Base-by-base conservation (phyloP, 441 rosid genomes). In the Eutrema salsugineum region DNA sequence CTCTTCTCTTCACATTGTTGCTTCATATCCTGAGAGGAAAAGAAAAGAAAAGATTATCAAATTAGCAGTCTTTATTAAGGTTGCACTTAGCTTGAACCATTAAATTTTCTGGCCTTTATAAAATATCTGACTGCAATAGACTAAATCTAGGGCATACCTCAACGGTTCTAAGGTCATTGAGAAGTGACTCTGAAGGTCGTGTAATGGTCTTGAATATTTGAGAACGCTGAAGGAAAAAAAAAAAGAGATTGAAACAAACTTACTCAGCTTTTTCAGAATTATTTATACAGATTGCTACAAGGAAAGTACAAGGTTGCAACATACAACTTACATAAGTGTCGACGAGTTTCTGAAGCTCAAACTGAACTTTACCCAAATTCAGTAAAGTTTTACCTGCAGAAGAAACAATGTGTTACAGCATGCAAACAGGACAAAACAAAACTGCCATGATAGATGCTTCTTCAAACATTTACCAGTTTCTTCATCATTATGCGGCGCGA, bases 1-100 rank as follows among this genome's bases (percentile, higher is more conserved):
- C 97, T 95, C 83, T 95, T 95, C 70, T 88, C 98, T 68, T 95
- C 97, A 47, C 99, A 93, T 54, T 93, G 99, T 70, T 86, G 88
- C 84, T 93, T 95, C 99, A 95, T 95, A 77, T 95, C 98, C 99
- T 95, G 91, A 78, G 61, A 42, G 70, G 71, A 35, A 62, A 39
- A 72, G 48, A 48, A 50, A 22, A 33, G 0, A 3, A 20, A 49
- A 16, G 0, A 24, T 0, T 5, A 44, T 44, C 14, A 53, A 6
- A 36, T 14, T 16, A 33, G 72, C 12, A 8, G 8, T 15, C 27
- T 40, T 63, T 6, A 50, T 59, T 5, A 51, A 62, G 55, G 54
- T 39, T 60, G 4, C 22, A 35, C 2, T n/a, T 24, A 2, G 33
- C 38, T 39, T 6, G 3, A 66, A 53, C 56, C n/a, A 2, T 39